These are phyloP conservation scores for Calonectria ilicicola DNA, from an alignment of 2,329 filamentous ascomycete genomes.

Conservation along the genomic window DNA sequence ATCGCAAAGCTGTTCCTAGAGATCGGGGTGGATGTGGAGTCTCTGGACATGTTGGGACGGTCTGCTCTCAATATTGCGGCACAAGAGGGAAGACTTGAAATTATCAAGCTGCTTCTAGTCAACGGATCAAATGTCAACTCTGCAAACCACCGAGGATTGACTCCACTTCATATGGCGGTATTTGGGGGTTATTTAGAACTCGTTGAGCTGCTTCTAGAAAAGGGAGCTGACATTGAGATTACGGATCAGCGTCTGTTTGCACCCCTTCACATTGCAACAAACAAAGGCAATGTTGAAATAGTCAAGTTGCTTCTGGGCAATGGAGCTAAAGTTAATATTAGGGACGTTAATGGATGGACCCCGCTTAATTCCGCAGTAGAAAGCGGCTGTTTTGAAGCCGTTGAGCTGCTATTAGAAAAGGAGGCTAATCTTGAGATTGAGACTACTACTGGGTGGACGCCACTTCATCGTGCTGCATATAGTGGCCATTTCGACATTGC, in stretches of 20 bases:
- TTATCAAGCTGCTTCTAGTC: background rate
- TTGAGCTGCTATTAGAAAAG: background rate
- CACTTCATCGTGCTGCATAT: background rate
- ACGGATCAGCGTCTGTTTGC: too few species aligned
- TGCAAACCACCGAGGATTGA: background rate
- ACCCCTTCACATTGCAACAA: background rate
- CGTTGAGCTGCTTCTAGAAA: background rate
- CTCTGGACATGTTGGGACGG: rapidly evolving
- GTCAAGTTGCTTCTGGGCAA: background rate
- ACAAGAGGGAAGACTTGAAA: background rate
- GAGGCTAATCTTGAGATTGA: background rate
- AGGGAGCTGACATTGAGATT: background rate
- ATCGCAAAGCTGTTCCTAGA: background rate
- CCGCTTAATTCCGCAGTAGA: background rate
- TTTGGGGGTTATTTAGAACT: background rate
- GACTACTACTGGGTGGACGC: background rate
- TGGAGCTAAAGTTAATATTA: background rate
- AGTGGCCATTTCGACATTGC: too few species aligned
- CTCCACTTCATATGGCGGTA: background rate
- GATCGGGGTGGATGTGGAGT: background rate
- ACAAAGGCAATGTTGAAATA: background rate
- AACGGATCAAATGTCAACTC: background rate
- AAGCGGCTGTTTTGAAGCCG: background rate
- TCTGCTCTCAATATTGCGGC: background rate
- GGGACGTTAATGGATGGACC: background rate